Base-by-base conservation (phyloP, 1,284 basidiomycete genomes). In the Puccinia novopanici region DNA sequence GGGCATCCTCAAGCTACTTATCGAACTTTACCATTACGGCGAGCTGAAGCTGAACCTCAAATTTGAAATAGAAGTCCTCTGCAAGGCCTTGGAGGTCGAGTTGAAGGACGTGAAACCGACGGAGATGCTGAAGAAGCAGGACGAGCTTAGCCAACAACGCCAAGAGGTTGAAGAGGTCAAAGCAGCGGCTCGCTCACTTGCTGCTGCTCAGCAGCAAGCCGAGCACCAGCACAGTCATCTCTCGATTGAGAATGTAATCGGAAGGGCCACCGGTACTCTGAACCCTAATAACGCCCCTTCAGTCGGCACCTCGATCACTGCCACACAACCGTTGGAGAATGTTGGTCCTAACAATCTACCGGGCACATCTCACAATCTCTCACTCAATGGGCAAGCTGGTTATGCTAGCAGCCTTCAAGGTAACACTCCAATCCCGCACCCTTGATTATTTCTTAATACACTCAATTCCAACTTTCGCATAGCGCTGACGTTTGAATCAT, bases 41-140 rank as follows among this genome's bases (percentile, higher is more conserved):
- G 95, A 99, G 84, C 89, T 99, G 82, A 97, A 98, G 87, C 89
- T 99, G 81, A 98, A 98, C 86, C 89, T 96, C 86, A 99, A 98
- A 86, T 99, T 99, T 84, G 97, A 99, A 87, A 99, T 99, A 82
- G 97, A 99, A 87, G 92, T 98, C 45, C 88, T 99, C 12, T 99
- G 96, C 89, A 96, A 95, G 86, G 90, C 91, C 61, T 90, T 99
- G 48, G 91, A 92, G 48, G 90, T 99, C 82, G 92, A 96, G 84
- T 89, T 99, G 63, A 93, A 93, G 85, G 87, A 91, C 15, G 89
- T 99, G 61, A 93, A 97, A 85, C 91, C 93, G 1, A 92, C 94
- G 9, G 91, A 90, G 48, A 52, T 45, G 37, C 17, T 78, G 19
- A 70, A 68, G 67, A 52, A 76, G 30, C 50, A 65, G 30, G 74